Base-by-base conservation (phyloP, 2,329 filamentous ascomycete species). In the Fusarium kyushuense region DNA sequence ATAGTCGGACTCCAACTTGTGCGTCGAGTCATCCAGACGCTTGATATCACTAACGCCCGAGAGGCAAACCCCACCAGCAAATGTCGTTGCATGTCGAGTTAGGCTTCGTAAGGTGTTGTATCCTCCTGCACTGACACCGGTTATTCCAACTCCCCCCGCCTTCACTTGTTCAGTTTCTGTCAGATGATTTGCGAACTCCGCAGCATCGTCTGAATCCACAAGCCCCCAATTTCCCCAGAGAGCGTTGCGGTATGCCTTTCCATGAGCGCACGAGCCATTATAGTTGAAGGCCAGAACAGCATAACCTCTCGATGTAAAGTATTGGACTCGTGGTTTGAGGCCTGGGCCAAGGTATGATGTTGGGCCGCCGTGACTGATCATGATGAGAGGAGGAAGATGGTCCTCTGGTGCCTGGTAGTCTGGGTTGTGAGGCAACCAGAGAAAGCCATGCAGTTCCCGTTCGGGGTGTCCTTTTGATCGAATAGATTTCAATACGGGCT, bases 1-100 rank as follows among this genome's bases (percentile, higher is more conserved):
- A 69, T 87, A 87, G 51, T 83, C 80, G 1, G 78, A 82, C 71
- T 88, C 86, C n/a, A 87, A 81, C 74, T 87, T 87, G 71, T 88
- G 86, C 0, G 84, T 87, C 21, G 81, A 80, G 3, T 76, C 77
- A 17, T 77, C 78, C 2, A 87, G 76, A 1, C 77, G 76, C 40
- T 78, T 78, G n/a, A 87, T 72, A 25, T 86, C 84, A 38, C 82
- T 83, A 30, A 88, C 81, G 5, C 86, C 85, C 27, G 81, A 86
- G 2, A 81, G 77, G 53, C 81, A 83, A 5, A 85, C 79, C 0
- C 84, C 86, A 0, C 79, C 83, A 0, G 84, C 81, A 66, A 85
- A 87, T 1, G 79, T 75, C 1, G 76, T 74, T 0, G 85, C 82
- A 51, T 84, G 80, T 35, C 78, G 78, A 23, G 81, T 81, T 4